These are phyloP conservation scores for Penicillium expansum DNA, from an alignment of 2,329 filamentous ascomycete species.

Conservation along the genomic window DNA sequence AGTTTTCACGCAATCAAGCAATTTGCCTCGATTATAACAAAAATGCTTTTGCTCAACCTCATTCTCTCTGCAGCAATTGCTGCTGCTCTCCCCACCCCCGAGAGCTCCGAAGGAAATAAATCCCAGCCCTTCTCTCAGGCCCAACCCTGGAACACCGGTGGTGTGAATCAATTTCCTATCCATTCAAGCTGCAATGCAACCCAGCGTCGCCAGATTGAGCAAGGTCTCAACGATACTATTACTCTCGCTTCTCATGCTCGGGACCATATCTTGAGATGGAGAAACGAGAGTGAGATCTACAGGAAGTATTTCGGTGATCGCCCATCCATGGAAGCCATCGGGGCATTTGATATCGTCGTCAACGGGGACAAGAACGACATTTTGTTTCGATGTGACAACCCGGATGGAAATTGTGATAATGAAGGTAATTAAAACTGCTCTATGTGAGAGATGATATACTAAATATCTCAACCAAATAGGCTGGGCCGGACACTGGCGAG, in stretches of 20 bases:
- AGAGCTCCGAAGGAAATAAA: background rate
- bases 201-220: slow-evolving; percentile 54
- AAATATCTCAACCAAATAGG: slow-evolving; percentile 39
- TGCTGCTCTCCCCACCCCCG: slow-evolving; percentile 9
- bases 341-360: slow-evolving; percentile 61
- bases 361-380: slow-evolving; percentile 57
- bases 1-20: background rate
- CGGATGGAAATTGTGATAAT: slow-evolving; percentile 61
- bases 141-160: slow-evolving; percentile 36
- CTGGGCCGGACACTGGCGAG: slow-evolving; percentile 68
- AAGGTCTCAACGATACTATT: slow-evolving; percentile 59
- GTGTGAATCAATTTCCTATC: slow-evolving; percentile 49
- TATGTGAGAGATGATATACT: background rate
- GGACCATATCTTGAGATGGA: slow-evolving; percentile 53
- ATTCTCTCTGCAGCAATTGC: slow-evolving; percentile 5
- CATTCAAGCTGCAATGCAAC: slow-evolving; percentile 66
- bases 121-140: slow-evolving; percentile 10
- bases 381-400: slow-evolving; percentile 67
- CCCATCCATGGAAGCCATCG: slow-evolving; percentile 57
- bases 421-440: slow-evolving; percentile 38
- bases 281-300: slow-evolving; percentile 58
- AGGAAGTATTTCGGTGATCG: slow-evolving; percentile 65
- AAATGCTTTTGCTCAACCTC: slow-evolving; percentile 1
- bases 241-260: slow-evolving; percentile 59
- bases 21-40: background rate